Base-by-base conservation (phyloP, 2,329 filamentous ascomycete species). In the Cryphonectria japonica region DNA sequence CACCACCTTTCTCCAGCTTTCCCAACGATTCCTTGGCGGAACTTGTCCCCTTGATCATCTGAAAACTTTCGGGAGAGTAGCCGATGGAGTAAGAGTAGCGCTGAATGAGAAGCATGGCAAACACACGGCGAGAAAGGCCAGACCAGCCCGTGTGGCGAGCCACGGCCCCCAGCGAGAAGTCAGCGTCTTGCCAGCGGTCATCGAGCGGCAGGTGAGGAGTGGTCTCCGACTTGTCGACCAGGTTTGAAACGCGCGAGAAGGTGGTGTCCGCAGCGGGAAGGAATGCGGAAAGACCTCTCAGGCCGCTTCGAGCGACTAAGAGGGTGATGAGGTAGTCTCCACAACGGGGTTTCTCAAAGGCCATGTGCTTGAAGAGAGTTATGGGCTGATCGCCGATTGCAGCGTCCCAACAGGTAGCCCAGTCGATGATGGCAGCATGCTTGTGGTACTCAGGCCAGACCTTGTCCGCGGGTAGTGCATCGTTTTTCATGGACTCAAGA, bases 91-190 rank as follows among this genome's bases (percentile, higher is more conserved):
- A 65, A 22, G 62, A 46, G 39, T 65, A 65, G 16, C 62, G 62
- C 62, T 65, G 62, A 22, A 65, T 65, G 26, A 65, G 37, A 32
- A 46, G 62, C 62, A 65, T 65, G n/a, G 62, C 62, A 29, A 65
- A 65, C 11, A 19, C 16, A 26, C 62, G 62, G 26, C 62, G 62
- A 16, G 62, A 65, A 22, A 41, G 61, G 39, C 62, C 62, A 46
- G 62, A 46, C 62, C 62, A 65, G 39, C 62, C 62, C n/a, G 62
- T 52, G 26, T 37, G 62, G n/a, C 26, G 19, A 19, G 62, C 62
- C 41, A 65, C 62, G 7, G 62, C 62, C 8, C 50, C 41, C n/a
- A 65, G 3, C 5, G 62, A 65, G 26, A 65, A 65, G 62, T 65
- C 62, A n/a, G 41, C 62, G 41, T 65, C 41, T 9, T 46, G 62